Conservation (phyloP, 2,329 filamentous ascomycete species). For the Rugonectria rugulosa region DNA sequence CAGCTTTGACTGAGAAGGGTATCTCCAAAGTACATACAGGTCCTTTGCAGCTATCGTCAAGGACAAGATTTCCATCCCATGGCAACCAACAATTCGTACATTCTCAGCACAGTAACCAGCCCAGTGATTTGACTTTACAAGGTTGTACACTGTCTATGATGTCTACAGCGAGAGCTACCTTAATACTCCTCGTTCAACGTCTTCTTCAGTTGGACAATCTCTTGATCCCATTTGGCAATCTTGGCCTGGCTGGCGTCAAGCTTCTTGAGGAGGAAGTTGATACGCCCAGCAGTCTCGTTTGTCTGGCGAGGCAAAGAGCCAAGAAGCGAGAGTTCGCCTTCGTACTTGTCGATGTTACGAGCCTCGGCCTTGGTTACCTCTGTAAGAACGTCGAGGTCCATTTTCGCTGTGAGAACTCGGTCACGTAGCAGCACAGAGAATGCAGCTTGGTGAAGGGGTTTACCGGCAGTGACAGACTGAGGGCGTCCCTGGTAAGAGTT, state of each 20-base stretch:
- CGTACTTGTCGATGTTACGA: conserved; percentile 78
- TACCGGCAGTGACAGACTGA: conserved; percentile 77
- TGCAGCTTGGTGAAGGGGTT: conserved; percentile 85
- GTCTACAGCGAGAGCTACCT: too few species aligned
- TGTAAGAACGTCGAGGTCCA: conserved; percentile 74
- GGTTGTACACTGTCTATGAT: too few species aligned
- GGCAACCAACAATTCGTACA: background rate
- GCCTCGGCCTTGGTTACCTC: conserved; percentile 77
- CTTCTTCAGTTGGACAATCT: conserved; percentile 77
- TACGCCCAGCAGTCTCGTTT: conserved; percentile 68
- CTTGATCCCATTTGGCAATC: conserved; percentile 75
- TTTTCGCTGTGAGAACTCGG: conserved; percentile 73
- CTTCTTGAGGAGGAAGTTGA: conserved; percentile 78
- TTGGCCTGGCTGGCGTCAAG: conserved; percentile 76
- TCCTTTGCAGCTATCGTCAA: background rate
- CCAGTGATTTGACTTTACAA: too few species aligned
- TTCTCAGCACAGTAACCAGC: too few species aligned
- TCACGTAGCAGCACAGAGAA: conserved; percentile 78
- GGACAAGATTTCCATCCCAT: conserved; percentile 3
- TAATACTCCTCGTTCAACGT: conserved; percentile 57
- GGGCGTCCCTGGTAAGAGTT: conserved; percentile 78
- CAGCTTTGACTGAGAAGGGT: conserved; percentile 16
- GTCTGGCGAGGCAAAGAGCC: conserved; percentile 75
- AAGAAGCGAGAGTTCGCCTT: conserved; percentile 78
- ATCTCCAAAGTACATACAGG: conserved; percentile 10